phyloP scores from a whole-genome alignment of 2,329 filamentous ascomycete genomes.

The Didymella pinodella region DNA sequence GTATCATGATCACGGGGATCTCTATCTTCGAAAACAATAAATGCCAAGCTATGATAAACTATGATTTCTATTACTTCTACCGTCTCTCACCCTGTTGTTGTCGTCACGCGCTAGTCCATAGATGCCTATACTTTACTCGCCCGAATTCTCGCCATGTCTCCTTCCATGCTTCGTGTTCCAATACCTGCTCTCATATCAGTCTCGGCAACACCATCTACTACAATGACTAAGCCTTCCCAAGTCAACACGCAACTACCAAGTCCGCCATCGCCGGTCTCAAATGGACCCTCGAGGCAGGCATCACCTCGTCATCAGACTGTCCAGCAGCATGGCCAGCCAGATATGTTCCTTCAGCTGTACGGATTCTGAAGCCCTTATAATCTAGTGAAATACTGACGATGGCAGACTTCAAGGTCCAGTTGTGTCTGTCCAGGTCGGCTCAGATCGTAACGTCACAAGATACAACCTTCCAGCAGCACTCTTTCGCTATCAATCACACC shows the following conservation, averaged over 20 bases:
- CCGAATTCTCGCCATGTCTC: not conserved
- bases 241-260: not conserved
- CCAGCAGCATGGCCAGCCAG: not conserved
- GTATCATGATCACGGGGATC: not conserved
- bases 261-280: not conserved
- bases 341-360: not conserved
- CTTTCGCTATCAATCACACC: conserved; percentile 20
- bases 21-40: not conserved
- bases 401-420: conserved; percentile 23
- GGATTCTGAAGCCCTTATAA: not conserved
- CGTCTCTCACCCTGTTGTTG: not conserved
- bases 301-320: not conserved
- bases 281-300: not conserved
- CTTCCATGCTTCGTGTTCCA: not conserved
- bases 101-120: not conserved
- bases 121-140: not conserved
- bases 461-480: conserved; percentile 24
- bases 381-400: not conserved
- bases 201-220: not conserved
- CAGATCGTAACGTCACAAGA: not conserved
- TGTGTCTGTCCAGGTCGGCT: conserved; percentile 17
- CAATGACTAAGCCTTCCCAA: not conserved
- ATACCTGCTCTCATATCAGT: not conserved
- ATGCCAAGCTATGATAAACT: too few species aligned
- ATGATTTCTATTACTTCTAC: not conserved